Evolutionary conservation across 371 early-diverging fungal species (phyloP), one percentile per base, ranked within the genome.

Genomic region (Mycotypha africana): DNA sequence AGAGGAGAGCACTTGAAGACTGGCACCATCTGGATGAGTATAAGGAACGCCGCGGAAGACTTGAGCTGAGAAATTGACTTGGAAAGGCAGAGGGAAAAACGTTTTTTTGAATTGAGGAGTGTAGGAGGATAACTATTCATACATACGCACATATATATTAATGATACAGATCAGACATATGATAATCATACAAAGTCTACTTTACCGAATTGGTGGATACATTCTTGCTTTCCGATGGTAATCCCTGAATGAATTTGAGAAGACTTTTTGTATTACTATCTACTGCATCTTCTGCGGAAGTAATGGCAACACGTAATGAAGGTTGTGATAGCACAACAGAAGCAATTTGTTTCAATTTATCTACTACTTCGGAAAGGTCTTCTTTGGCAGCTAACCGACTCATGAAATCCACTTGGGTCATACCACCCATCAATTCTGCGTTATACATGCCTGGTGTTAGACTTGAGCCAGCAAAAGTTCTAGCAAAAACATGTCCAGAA

Each of bases 401-500:
- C 78, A 91, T 75, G 45, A 93, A 93, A 38, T 74, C 69, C 2
- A 92, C 84, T 53, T 93, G 92, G 2, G 78, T 65, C 62, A 96
- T 72, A 12, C 97, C 97, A 30, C 74, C 64, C 52, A 81, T 65
- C 23, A 75, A 15, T 60, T 93, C 93, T 19, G 74, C 31, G 48
- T 69, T 55, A 45, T 62, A 57, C 58, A 71, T 67, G 3, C 81
- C 72, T 16, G 81, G 80, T 0, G 85, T 79, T 58, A 92, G 50
- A 2, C 65, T 72, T 4, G 88, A 77, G 9, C 77, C 81, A 10
- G 89, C 85, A 50, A 84, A 81, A 0, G 83, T 77, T 25, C 82
- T 73, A 1, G 95, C 97, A 64, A 82, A 93, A 1, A 72, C 57
- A 53, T 95, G 95, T 9, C 97, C 97, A 14, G 80, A 75, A 19